Conservation (phyloP, 768 basidiomycete genomes). For the Podaxis sp. region DNA sequence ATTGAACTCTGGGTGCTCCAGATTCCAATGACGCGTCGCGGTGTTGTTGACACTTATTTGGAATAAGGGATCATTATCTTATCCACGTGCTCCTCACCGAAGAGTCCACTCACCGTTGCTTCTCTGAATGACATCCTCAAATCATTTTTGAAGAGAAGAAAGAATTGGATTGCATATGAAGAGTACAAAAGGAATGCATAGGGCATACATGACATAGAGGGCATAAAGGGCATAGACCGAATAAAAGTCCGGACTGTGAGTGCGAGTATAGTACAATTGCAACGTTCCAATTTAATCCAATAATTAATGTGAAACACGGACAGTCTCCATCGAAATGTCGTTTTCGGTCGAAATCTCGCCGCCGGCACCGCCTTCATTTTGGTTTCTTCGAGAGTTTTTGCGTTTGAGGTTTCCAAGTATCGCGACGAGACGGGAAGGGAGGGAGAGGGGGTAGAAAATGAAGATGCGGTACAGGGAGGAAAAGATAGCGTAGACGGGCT, state of each 20-base stretch:
- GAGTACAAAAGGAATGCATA: conserved; percentile 17
- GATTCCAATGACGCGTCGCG: conserved; percentile 66
- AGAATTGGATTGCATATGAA: conserved; percentile 31
- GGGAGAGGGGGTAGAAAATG: conserved; percentile 47
- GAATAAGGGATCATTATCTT: background rate
- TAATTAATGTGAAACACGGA: conserved; percentile 51
- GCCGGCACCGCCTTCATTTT: background rate
- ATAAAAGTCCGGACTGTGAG: conserved; percentile 13
- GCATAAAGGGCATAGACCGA: conserved; percentile 38
- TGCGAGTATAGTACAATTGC: conserved; percentile 14
- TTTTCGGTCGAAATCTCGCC: conserved; percentile 16
- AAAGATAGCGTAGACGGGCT: conserved; percentile 43
- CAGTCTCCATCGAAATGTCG: conserved; percentile 39
- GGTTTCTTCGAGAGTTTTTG: conserved; percentile 3
- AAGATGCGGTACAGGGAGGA: conserved; percentile 49
- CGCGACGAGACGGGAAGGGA: conserved; percentile 41
- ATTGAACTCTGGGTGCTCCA: conserved; percentile 32
- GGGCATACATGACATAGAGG: conserved; percentile 29
- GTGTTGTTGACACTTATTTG: conserved; percentile 48
- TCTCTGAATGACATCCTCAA: too few species aligned
- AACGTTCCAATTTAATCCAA: conserved; percentile 26
- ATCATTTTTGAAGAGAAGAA: conserved; percentile 19
- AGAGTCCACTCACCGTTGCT: too few species aligned
- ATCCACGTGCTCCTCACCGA: background rate
- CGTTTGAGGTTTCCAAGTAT: conserved; percentile 17